These are phyloP conservation scores for Crataegus laevigata DNA, from an alignment of 306 rosid genomes.

Conservation along the genomic window DNA sequence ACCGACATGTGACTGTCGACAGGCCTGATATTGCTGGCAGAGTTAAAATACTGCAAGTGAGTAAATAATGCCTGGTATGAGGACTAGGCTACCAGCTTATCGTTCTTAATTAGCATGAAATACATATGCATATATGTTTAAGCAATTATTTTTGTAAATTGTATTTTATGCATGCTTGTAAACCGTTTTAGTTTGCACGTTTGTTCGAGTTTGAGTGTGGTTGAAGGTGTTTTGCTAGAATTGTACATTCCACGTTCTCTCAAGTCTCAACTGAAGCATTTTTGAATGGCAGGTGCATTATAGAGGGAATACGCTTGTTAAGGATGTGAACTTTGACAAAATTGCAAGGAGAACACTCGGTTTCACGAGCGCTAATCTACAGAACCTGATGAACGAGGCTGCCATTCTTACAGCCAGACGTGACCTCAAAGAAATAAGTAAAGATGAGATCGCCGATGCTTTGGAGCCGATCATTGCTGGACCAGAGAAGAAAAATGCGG, in stretches of 20 bases:
- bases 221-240: not conserved
- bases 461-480: slow-evolving; percentile 97
- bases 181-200: not conserved
- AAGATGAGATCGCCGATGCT: slow-evolving; percentile 97
- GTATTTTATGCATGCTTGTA: not conserved
- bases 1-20: slow-evolving; percentile 93
- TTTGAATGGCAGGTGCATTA: slow-evolving; percentile 57
- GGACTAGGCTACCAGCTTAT: too few species aligned
- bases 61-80: not conserved
- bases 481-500: slow-evolving; percentile 98
- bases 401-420: slow-evolving; percentile 99
- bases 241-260: not conserved
- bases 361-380: slow-evolving; percentile 71
- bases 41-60: slow-evolving; percentile 94
- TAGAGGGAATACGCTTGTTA: slow-evolving; percentile 78
- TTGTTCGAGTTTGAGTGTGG: not conserved
- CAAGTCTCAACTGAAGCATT: not conserved
- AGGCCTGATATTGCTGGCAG: slow-evolving; percentile 98
- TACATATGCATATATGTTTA: not conserved
- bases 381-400: slow-evolving; percentile 97
- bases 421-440: slow-evolving; percentile 93
- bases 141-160: not conserved
- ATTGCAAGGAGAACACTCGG: slow-evolving; percentile 97
- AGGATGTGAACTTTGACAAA: slow-evolving; percentile 95
- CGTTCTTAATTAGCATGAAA: not conserved